phyloP scores from a whole-genome alignment of 2,329 filamentous ascomycete species.

The Colletotrichum horii region DNA sequence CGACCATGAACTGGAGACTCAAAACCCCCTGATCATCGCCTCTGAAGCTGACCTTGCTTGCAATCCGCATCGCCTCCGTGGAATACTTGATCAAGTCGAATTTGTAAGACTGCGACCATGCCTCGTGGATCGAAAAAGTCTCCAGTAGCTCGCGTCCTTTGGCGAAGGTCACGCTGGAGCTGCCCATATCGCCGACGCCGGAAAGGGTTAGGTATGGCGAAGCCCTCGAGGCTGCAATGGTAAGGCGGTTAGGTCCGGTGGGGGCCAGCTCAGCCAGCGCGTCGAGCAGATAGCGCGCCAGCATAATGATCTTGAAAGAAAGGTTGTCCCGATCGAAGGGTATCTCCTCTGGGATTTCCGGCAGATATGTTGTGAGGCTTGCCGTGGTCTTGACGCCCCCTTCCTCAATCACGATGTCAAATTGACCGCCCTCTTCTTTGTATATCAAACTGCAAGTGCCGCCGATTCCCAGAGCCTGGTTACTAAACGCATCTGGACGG shows the following conservation, averaged over 20 bases:
- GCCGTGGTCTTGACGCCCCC: constrained; percentile 87
- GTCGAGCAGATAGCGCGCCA: constrained; percentile 73
- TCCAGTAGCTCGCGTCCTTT: constrained; percentile 73
- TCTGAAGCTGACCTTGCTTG: constrained; percentile 89
- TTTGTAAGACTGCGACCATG: constrained; percentile 77
- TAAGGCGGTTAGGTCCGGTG: constrained; percentile 75
- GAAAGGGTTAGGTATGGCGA: constrained; percentile 79
- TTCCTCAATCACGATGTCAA: constrained; percentile 87
- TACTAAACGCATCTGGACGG: constrained; percentile 78
- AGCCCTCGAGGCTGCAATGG: constrained; percentile 66
- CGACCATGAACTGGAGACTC: constrained; percentile 95
- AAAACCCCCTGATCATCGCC: constrained; percentile 89
- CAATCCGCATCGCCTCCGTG: constrained; percentile 88
- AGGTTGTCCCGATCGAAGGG: constrained; percentile 84
- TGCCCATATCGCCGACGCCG: constrained; percentile 63
- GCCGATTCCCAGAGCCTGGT: constrained; percentile 80
- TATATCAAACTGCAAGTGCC: constrained; percentile 89
- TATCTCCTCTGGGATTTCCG: constrained; percentile 78
- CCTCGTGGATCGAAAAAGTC: constrained; percentile 69
- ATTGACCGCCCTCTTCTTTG: constrained; percentile 72
- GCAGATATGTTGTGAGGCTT: constrained; percentile 86
- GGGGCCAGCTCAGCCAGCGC: constrained; percentile 72
- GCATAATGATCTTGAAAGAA: constrained; percentile 94
- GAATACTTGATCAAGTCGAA: constrained; percentile 88
- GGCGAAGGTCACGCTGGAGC: constrained; percentile 70